Evolutionary conservation across 306 rosid genomes (phyloP).

Genomic region (Canavalia gladiata): DNA sequence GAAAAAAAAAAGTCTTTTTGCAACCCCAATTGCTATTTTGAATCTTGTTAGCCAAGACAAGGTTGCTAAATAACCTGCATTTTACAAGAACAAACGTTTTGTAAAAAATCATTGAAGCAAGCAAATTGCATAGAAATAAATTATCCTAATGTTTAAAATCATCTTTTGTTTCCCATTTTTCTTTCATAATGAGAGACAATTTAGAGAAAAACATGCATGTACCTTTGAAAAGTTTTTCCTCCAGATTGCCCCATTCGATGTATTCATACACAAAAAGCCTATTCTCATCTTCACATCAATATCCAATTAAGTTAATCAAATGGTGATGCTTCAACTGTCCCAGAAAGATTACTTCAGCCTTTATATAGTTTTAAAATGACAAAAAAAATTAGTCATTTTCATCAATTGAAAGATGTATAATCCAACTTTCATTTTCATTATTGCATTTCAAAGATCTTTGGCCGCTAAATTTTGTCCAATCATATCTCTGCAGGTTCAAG

Average conservation of each 20-base stretch:
- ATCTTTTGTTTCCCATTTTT: background rate
- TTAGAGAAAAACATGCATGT: constrained; percentile 27
- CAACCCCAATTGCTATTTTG: constrained; percentile 47
- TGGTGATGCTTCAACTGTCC: constrained; percentile 89
- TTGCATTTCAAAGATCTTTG: no score
- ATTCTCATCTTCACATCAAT: constrained; percentile 46
- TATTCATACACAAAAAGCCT: no score
- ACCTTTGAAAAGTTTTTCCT: constrained; percentile 63
- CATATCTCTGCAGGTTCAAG: no score
- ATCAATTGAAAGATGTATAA: background rate
- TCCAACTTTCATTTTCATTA: no score
- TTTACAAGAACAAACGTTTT: constrained; percentile 24
- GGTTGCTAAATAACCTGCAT: constrained; percentile 77
- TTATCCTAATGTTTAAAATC: background rate
- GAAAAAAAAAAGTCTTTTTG: constrained; percentile 86
- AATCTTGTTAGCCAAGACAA: constrained; percentile 92
- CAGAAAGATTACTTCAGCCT: constrained; percentile 92
- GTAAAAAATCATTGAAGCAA: constrained; percentile 35
- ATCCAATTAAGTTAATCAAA: constrained; percentile 88
- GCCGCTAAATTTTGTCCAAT: no score
- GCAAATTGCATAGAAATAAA: background rate
- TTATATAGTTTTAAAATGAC: background rate
- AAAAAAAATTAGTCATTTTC: background rate
- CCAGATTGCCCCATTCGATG: no score
- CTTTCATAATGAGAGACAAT: background rate